phyloP scores from a whole-genome alignment of 768 basidiomycete genomes.

The Termitomyces sp. region DNA sequence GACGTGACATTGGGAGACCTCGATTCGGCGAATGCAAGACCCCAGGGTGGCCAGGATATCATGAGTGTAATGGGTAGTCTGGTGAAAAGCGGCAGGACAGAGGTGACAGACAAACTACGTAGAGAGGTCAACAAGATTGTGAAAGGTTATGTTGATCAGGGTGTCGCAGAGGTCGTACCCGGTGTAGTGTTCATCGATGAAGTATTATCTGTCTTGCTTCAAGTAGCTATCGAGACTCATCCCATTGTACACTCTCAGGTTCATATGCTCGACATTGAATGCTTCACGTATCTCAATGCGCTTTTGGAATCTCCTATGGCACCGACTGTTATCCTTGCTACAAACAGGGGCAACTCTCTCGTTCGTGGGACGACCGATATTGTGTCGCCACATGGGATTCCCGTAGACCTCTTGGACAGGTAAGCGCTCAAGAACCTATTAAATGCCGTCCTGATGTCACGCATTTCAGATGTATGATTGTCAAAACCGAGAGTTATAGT shows the following conservation, averaged over 20 bases:
- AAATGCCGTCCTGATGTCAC: not conserved
- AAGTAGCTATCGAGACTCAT: conserved; percentile 2
- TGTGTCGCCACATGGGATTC: conserved; percentile 87
- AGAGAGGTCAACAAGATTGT: conserved; percentile 97
- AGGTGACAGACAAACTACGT: conserved; percentile 94
- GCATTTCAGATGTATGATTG: conserved; percentile 77
- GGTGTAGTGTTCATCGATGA: conserved; percentile 99
- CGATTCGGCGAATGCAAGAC: conserved; percentile 94
- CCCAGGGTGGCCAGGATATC: conserved; percentile 96
- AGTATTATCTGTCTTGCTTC: conserved; percentile 35
- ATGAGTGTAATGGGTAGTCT: conserved; percentile 96
- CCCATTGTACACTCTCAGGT: conserved; percentile 51
- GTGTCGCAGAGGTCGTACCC: conserved; percentile 95
- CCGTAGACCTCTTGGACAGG: conserved; percentile 91
- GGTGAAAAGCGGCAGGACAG: conserved; percentile 89
- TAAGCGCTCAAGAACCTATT: conserved; percentile 25
- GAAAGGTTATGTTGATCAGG: conserved; percentile 95
- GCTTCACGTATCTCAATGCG: conserved; percentile 97
- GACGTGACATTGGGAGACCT: conserved; percentile 68
- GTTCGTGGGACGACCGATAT: conserved; percentile 94
- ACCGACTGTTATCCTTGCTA: conserved; percentile 94
- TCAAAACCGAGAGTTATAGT: conserved; percentile 82
- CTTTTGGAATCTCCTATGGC: conserved; percentile 95
- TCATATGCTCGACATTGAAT: conserved; percentile 99
- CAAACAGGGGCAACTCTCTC: conserved; percentile 88